A percentile compares a stretch with the other conserved stretches of the same genome.
These are phyloP conservation scores for Hyphopichia homilentoma DNA, from an alignment of 805 yeast genomes.

Conservation along the genomic window DNA sequence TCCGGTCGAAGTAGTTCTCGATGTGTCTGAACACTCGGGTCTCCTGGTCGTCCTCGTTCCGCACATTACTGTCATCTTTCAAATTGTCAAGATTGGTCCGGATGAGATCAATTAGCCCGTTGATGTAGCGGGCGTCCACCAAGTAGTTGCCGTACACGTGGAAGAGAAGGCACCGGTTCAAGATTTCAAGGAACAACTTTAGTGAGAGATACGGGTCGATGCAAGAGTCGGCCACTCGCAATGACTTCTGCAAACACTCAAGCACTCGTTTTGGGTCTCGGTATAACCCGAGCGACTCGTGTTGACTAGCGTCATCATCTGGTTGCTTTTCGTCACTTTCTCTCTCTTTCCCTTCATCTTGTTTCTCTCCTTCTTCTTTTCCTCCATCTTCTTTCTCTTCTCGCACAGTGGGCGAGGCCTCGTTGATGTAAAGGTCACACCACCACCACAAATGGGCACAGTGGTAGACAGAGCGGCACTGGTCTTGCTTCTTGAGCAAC, in stretches of 20 bases:
- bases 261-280: slow-evolving; percentile 67
- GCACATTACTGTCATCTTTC: slow-evolving; percentile 18
- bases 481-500: slow-evolving; percentile 87
- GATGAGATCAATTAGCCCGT: slow-evolving; percentile 82
- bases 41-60: slow-evolving; percentile 25
- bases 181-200: slow-evolving; percentile 84
- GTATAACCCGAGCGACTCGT: no score
- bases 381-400: slow-evolving; percentile 10
- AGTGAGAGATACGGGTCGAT: slow-evolving; percentile 73
- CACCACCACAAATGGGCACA: slow-evolving; percentile 97
- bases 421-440: slow-evolving; percentile 45
- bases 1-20: slow-evolving; percentile 52
- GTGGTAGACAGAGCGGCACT: slow-evolving; percentile 82
- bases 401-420: slow-evolving; percentile 25
- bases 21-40: slow-evolving; percentile 25
- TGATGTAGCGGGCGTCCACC: slow-evolving; percentile 72
- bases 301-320: no score
- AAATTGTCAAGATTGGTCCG: slow-evolving; percentile 56
- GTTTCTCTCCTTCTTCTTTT: slow-evolving; percentile 33
- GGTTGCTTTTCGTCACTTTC: slow-evolving; percentile 10
- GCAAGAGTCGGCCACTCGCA: slow-evolving; percentile 91
- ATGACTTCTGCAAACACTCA: slow-evolving; percentile 85
- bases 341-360: slow-evolving; percentile 15
- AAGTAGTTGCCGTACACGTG: slow-evolving; percentile 74
- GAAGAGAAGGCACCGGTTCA: slow-evolving; percentile 81